phyloP scores from a whole-genome alignment of 805 yeast genomes.

The Saccharomycopsis fibuligera region DNA sequence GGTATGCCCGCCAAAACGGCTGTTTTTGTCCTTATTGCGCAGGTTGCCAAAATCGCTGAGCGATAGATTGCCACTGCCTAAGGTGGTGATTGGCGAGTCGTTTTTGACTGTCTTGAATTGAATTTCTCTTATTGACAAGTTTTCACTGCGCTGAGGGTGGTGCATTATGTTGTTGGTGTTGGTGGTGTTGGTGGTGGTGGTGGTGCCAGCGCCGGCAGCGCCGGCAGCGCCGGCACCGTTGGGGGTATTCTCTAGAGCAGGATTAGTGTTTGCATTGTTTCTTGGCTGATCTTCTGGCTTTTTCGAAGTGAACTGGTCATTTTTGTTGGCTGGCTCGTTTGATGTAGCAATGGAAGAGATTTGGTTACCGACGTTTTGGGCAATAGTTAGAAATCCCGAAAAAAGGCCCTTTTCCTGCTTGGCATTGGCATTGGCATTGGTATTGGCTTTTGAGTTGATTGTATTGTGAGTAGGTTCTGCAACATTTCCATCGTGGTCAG shows the following conservation, averaged over 20 bases:
- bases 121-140: conserved; percentile 10
- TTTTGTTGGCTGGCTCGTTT: background rate
- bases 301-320: background rate
- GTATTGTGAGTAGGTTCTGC: too few species aligned
- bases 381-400: conserved; percentile 15
- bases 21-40: too few species aligned
- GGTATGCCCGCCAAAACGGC: too few species aligned
- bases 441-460: background rate
- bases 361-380: conserved; percentile 21
- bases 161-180: background rate
- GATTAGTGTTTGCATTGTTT: background rate
- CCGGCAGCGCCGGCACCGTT: background rate
- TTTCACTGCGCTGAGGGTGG: background rate
- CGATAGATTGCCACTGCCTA: conserved; percentile 19
- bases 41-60: conserved; percentile 13
- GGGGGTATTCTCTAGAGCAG: background rate
- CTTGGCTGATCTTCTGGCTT: background rate
- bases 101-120: conserved; percentile 10
- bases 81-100: conserved; percentile 6
- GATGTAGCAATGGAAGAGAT: conserved; percentile 11
- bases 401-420: conserved; percentile 14
- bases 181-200: background rate
- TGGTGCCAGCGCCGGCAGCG: background rate
- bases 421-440: background rate
- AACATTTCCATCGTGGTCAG: too few species aligned